phyloP scores from a whole-genome alignment of 2,329 filamentous ascomycete species.

The Elsinoe ampelina region DNA sequence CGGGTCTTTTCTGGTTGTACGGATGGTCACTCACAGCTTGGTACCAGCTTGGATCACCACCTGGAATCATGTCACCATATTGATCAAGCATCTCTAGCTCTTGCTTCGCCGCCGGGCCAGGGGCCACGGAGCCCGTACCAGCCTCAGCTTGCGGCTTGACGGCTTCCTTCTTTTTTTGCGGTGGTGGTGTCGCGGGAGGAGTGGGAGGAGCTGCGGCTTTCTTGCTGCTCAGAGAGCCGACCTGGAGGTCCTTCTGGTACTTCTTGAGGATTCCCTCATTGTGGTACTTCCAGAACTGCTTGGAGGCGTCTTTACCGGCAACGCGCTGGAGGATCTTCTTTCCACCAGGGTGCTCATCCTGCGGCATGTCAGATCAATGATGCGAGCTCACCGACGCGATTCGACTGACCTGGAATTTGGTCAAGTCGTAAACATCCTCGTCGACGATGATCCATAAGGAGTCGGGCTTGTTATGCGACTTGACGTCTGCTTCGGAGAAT shows the following conservation, averaged over 20 bases:
- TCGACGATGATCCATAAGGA: conserved; percentile 86
- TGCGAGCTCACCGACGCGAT: neutral
- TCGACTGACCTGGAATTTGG: conserved; percentile 43
- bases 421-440: conserved; percentile 91
- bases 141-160: conserved; percentile 52
- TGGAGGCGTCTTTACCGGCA: conserved; percentile 57
- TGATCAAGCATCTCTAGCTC: conserved; percentile 68
- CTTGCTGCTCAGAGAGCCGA: conserved; percentile 84
- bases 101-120: conserved; percentile 37
- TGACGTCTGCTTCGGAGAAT: conserved; percentile 76
- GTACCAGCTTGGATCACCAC: conserved; percentile 89
- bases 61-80: conserved; percentile 80
- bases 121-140: conserved; percentile 38
- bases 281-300: conserved; percentile 66
- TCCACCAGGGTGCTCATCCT: conserved; percentile 42
- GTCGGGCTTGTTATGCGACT: conserved; percentile 80
- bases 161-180: conserved; percentile 37
- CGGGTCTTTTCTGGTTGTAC: conserved; percentile 9
- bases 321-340: conserved; percentile 62
- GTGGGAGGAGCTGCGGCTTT: conserved; percentile 47
- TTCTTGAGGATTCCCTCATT: conserved; percentile 74
- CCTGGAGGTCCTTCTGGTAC: conserved; percentile 67
- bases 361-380: conserved; percentile 49
- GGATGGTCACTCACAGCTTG: conserved; percentile 58
- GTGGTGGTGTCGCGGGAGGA: conserved; percentile 39